A percentile compares a stretch with the other conserved stretches of the same genome.
phyloP scores from a whole-genome alignment of 495 filamentous ascomycete species.

The Aspergillus asperescens region DNA sequence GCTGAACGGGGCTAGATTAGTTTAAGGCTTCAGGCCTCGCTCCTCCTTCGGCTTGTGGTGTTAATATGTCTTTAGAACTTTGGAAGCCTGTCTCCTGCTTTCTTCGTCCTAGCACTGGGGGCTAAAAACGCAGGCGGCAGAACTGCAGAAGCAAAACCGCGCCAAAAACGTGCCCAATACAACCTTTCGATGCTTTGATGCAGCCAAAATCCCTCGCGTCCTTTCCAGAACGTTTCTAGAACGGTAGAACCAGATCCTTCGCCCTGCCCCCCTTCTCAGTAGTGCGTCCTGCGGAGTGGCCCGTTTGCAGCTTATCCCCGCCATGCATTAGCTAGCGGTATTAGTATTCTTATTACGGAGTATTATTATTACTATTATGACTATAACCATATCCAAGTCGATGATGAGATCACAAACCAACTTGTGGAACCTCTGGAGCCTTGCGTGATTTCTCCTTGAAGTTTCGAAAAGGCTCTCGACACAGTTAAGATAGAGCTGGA shows the following conservation, averaged over 20 bases:
- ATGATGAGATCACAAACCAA: not conserved
- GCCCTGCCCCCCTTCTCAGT: not conserved
- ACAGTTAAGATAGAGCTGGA: no score
- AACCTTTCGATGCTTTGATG: not conserved
- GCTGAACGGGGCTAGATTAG: constrained; percentile 5
- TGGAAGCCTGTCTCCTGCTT: not conserved
- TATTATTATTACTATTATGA: not conserved
- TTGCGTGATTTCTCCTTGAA: not conserved
- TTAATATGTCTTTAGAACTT: no score
- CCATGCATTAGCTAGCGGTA: not conserved
- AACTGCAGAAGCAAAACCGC: constrained; percentile 9
- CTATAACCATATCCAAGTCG: not conserved
- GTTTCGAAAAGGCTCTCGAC: not conserved
- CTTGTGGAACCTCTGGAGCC: not conserved
- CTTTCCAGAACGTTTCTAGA: constrained; percentile 18
- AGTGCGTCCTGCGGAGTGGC: not conserved
- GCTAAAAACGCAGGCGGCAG: constrained; percentile 1
- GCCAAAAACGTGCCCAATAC: constrained; percentile 1
- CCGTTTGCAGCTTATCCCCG: constrained; percentile 7
- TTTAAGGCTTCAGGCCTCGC: not conserved
- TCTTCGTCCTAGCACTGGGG: not conserved
- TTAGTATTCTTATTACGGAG: not conserved
- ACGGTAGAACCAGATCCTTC: not conserved
- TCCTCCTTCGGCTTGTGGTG: not conserved
- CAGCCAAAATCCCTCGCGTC: constrained; percentile 3